Percentiles rank a stretch among this genome's conserved stretches.
These are phyloP conservation scores for Apium graveolens DNA, from an alignment of 129 eudicot genomes.

Conservation along the genomic window DNA sequence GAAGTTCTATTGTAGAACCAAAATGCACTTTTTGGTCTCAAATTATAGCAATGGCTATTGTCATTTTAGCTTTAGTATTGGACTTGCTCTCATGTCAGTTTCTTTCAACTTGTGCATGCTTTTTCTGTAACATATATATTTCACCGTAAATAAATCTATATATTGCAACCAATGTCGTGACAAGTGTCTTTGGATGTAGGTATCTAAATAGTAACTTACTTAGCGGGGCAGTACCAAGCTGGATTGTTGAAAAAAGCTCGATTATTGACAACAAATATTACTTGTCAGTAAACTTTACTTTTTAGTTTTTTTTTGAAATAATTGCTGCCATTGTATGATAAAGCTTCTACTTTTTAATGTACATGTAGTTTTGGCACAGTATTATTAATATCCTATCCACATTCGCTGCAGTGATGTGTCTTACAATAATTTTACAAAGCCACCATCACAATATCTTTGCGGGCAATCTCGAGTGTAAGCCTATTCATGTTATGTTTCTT, in stretches of 20 bases:
- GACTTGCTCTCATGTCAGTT: not conserved
- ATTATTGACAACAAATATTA: conserved; percentile 17
- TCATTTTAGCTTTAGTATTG: too few relatives aligned
- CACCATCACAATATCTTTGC: conserved; percentile 25
- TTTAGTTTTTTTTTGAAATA: not conserved
- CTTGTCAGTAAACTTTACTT: conserved; percentile 30
- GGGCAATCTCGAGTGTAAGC: conserved; percentile 49
- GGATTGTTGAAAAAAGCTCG: too few relatives aligned
- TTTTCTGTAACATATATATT: not conserved
- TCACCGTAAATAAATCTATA: not conserved
- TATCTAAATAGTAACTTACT: conserved; percentile 49
- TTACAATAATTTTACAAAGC: conserved; percentile 58
- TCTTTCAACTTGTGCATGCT: not conserved
- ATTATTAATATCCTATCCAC: not conserved
- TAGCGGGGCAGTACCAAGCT: conserved; percentile 50
- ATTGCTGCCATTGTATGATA: not conserved
- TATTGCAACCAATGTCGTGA: conserved; percentile 1
- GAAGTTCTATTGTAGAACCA: too few relatives aligned
- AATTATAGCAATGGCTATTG: too few relatives aligned
- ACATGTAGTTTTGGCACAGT: not conserved
- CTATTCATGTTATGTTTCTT: not conserved
- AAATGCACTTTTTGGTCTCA: too few relatives aligned
- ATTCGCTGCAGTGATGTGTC: conserved; percentile 55
- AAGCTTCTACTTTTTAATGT: not conserved
- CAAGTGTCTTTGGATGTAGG: conserved; percentile 29